Evolutionary conservation across 73 alveolate species (phyloP).

Genomic region (Blepharisma stoltei): DNA sequence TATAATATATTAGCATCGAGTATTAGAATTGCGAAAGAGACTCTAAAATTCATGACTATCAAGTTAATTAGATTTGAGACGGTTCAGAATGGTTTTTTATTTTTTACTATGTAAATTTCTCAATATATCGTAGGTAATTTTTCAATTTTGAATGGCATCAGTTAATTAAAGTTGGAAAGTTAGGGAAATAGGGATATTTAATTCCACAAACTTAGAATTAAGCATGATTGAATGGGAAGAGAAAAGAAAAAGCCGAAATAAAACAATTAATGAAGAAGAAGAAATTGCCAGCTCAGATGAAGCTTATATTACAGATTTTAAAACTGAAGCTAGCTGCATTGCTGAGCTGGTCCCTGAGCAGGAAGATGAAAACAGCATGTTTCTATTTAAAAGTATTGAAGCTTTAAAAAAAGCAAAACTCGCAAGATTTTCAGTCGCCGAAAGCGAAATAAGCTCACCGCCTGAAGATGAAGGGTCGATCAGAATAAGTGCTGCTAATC

Average conservation of each 20-base stretch:
- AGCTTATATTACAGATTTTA: neutral
- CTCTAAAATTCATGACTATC: too few species aligned
- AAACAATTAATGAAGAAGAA: neutral
- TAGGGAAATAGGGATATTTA: neutral
- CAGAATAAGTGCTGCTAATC: neutral
- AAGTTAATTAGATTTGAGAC: too few species aligned
- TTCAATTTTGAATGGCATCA: too few species aligned
- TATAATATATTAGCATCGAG: too few species aligned
- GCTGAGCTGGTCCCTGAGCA: constrained; percentile 18
- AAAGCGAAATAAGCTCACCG: neutral
- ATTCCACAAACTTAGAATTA: neutral
- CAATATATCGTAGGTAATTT: too few species aligned
- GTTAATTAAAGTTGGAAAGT: too few species aligned
- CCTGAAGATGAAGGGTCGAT: constrained; percentile 15
- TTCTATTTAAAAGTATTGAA: neutral
- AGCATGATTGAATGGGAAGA: constrained; percentile 26
- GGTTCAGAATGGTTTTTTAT: too few species aligned
- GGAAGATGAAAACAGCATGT: constrained; percentile 15
- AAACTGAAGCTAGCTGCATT: neutral
- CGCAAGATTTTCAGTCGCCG: neutral
- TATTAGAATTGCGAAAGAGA: too few species aligned
- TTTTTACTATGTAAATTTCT: too few species aligned
- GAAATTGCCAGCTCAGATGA: neutral
- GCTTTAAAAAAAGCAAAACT: neutral
- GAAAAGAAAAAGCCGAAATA: neutral